Evolutionary conservation across 2,329 filamentous ascomycete genomes (phyloP).

Genomic region (Fusarium odoratissimum): DNA sequence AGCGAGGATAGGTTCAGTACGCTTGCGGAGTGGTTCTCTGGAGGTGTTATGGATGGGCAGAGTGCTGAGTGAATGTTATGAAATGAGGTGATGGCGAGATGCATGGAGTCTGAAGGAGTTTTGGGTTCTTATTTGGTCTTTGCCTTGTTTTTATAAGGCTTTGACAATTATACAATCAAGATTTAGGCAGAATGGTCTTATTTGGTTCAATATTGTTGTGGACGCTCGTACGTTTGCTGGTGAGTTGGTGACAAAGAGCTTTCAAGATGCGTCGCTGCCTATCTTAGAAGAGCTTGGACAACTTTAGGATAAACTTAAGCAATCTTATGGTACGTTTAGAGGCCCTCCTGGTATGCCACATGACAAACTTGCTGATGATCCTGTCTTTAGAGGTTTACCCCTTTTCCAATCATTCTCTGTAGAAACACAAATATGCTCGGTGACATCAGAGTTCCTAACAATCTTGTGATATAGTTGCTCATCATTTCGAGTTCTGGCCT

Average conservation of each 20-base stretch:
- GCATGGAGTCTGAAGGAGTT: constrained; percentile 39
- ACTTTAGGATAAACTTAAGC: too few species aligned
- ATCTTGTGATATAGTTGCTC: rapidly evolving
- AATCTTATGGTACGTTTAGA: not conserved
- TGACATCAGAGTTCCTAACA: rapidly evolving
- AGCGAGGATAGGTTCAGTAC: constrained; percentile 89
- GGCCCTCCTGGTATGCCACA: rapidly evolving
- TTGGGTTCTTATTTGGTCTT: constrained; percentile 7
- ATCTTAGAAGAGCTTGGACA: not conserved
- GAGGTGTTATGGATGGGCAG: constrained; percentile 81
- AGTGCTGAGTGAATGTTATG: constrained; percentile 45
- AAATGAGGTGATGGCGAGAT: constrained; percentile 1
- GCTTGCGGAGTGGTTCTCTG: constrained; percentile 92
- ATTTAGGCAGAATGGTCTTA: constrained; percentile 10
- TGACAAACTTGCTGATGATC: not conserved
- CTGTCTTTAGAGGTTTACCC: rapidly evolving
- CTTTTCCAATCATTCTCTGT: not conserved
- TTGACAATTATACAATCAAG: not conserved
- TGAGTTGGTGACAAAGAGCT: not conserved
- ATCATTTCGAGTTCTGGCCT: rapidly evolving
- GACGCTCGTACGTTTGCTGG: not conserved
- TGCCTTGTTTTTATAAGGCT: not conserved
- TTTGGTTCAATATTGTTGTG: not conserved
- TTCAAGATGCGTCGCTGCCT: not conserved
- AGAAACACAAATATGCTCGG: not conserved